phyloP scores from a whole-genome alignment of 179 eudicot species.

The Amaranthus tricolor region DNA sequence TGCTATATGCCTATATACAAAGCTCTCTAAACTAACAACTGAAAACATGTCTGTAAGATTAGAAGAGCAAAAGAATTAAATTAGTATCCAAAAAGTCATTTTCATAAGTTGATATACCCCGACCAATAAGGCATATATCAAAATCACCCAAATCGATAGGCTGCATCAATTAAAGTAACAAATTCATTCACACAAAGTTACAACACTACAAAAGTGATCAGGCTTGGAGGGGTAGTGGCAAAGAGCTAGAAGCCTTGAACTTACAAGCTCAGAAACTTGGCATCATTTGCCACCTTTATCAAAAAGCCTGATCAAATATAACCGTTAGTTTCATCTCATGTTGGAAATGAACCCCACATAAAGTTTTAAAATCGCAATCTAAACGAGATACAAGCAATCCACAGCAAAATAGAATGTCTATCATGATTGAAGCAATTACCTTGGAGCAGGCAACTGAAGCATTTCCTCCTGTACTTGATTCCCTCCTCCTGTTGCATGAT shows the following conservation, averaged over 20 bases:
- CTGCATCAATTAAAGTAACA: neutral
- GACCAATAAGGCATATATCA: neutral
- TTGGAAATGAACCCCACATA: neutral
- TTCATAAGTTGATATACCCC: neutral
- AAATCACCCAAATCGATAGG: neutral
- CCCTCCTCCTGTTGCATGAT: conserved; percentile 30
- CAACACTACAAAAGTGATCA: neutral
- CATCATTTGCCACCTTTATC: too few species aligned
- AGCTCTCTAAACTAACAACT: neutral
- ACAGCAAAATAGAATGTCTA: neutral
- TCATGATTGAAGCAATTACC: conserved; percentile 18
- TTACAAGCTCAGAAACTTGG: neutral
- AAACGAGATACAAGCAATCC: neutral
- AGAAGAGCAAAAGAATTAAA: neutral
- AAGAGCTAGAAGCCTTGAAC: too few species aligned
- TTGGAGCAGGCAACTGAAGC: conserved; percentile 67
- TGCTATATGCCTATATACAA: too few species aligned
- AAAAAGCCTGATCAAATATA: neutral
- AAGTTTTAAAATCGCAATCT: neutral
- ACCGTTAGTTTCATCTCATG: neutral
- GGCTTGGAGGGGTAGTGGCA: neutral
- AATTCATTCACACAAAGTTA: neutral
- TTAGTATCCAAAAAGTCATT: neutral
- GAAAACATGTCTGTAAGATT: neutral
- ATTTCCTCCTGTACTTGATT: conserved; percentile 53